Evolutionary conservation across 768 basidiomycete species (phyloP).

Genomic region (Megacollybia marginata): DNA sequence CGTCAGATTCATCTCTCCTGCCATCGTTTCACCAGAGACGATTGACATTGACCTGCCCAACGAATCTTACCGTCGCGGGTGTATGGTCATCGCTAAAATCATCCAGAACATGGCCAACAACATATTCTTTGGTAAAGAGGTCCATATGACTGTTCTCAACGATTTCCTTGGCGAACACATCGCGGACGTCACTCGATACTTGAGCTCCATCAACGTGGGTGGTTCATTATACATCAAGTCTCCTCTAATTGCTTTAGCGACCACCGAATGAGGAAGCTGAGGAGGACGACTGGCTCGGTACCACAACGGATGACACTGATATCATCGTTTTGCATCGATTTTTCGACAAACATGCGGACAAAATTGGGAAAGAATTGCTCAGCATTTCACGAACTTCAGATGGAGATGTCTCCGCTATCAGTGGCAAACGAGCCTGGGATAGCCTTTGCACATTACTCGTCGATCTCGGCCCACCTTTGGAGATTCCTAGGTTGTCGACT

Average conservation of each 20-base stretch:
- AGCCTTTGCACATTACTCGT: conserved; percentile 71
- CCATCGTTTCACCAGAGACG: conserved; percentile 77
- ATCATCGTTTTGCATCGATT: conserved; percentile 78
- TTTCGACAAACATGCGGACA: conserved; percentile 79
- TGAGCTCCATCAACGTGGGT: conserved; percentile 54
- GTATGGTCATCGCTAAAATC: conserved; percentile 85
- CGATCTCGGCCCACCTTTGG: conserved; percentile 65
- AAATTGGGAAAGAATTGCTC: conserved; percentile 80
- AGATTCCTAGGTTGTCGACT: conserved; percentile 54
- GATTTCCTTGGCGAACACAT: conserved; percentile 67
- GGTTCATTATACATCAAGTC: background rate
- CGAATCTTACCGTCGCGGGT: conserved; percentile 65
- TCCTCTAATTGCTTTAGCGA: conserved; percentile 23
- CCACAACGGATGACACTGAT: conserved; percentile 79
- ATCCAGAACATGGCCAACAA: conserved; percentile 94
- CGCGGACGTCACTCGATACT: conserved; percentile 63
- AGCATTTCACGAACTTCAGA: conserved; percentile 59
- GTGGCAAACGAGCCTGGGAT: conserved; percentile 82
- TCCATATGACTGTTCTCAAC: conserved; percentile 77
- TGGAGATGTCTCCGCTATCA: conserved; percentile 46
- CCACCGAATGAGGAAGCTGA: conserved; percentile 26
- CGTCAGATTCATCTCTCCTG: conserved; percentile 84
- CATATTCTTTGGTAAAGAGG: conserved; percentile 87
- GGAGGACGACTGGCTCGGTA: conserved; percentile 65
- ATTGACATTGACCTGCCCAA: conserved; percentile 77